These are phyloP conservation scores for Punctularia strigosozonata DNA, from an alignment of 768 basidiomycete species.

Conservation along the genomic window DNA sequence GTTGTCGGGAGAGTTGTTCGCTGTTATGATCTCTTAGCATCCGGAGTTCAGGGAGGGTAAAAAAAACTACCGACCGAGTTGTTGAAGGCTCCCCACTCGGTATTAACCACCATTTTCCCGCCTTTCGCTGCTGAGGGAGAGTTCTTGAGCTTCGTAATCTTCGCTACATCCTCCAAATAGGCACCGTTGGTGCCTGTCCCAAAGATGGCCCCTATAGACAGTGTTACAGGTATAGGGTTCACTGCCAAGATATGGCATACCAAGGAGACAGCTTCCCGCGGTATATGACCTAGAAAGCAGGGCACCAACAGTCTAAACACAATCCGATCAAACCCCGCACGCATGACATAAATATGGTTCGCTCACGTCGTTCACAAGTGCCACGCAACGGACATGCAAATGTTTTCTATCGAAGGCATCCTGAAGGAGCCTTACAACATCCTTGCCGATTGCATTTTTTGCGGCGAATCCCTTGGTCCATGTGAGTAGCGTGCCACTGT, in stretches of 20 bases:
- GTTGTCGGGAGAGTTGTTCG: constrained; percentile 79
- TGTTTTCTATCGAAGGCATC: constrained; percentile 88
- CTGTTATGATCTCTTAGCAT: constrained; percentile 22
- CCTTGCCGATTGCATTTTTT: constrained; percentile 79
- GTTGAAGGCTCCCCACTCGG: constrained; percentile 98
- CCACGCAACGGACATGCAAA: constrained; percentile 83
- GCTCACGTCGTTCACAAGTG: constrained; percentile 90
- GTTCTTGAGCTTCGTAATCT: constrained; percentile 75
- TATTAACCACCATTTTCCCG: constrained; percentile 89
- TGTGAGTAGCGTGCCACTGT: constrained; percentile 80
- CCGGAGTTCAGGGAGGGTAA: background rate
- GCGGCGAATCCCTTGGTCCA: constrained; percentile 97
- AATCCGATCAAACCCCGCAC: constrained; percentile 2
- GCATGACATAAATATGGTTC: constrained; percentile 6
- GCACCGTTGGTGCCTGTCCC: constrained; percentile 99
- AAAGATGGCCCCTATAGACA: constrained; percentile 59
- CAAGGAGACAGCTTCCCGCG: constrained; percentile 81
- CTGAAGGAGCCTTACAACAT: constrained; percentile 82
- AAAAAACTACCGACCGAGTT: constrained; percentile 73
- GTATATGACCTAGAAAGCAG: constrained; percentile 89
- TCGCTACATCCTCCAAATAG: constrained; percentile 80
- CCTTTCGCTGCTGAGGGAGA: constrained; percentile 44
- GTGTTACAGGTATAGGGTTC: background rate
- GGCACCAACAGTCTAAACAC: constrained; percentile 80
- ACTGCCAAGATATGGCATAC: constrained; percentile 9